Percentiles rank a stretch among this genome's conserved stretches.
Conservation (phyloP, 2,329 filamentous ascomycete species). For the Cladophialophora bantiana region DNA sequence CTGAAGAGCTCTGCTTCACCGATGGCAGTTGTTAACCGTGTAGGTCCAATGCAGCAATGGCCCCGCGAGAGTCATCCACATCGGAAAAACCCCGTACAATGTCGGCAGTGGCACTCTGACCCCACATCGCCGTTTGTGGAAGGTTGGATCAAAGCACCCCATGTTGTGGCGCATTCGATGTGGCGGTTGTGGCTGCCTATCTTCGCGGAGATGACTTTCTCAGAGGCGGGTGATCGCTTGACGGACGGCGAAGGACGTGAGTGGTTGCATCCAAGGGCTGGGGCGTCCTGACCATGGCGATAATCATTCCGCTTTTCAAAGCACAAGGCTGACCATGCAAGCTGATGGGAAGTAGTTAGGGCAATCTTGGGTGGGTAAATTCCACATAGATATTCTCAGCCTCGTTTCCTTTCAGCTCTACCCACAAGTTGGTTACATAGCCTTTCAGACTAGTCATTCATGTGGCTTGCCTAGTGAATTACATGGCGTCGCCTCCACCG, state of each 20-base stretch:
- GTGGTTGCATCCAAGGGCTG: too few relatives aligned
- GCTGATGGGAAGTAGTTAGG: background rate
- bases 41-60: slow-evolving; percentile 10
- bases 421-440: too few relatives aligned
- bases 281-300: too few relatives aligned
- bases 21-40: slow-evolving; percentile 2
- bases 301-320: background rate
- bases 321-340: background rate
- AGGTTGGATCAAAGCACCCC: background rate
- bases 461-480: too few relatives aligned
- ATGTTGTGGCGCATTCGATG: slow-evolving; percentile 1
- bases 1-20: background rate
- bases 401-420: background rate
- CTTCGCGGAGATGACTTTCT: background rate
- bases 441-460: too few relatives aligned
- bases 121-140: slow-evolving; percentile 13
- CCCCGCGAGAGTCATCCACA: slow-evolving; percentile 13
- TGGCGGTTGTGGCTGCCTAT: background rate
- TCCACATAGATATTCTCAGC: background rate
- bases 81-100: slow-evolving; percentile 1
- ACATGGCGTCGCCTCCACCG: too few relatives aligned
- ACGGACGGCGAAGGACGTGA: too few relatives aligned
- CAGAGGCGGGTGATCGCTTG: too few relatives aligned
- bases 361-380: background rate
- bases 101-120: slow-evolving; percentile 23